A percentile compares a stretch with the other conserved stretches of the same genome.
Evolutionary conservation across 2,329 filamentous ascomycete species (phyloP).

Genomic region (Alternaria hordeiaustralica): DNA sequence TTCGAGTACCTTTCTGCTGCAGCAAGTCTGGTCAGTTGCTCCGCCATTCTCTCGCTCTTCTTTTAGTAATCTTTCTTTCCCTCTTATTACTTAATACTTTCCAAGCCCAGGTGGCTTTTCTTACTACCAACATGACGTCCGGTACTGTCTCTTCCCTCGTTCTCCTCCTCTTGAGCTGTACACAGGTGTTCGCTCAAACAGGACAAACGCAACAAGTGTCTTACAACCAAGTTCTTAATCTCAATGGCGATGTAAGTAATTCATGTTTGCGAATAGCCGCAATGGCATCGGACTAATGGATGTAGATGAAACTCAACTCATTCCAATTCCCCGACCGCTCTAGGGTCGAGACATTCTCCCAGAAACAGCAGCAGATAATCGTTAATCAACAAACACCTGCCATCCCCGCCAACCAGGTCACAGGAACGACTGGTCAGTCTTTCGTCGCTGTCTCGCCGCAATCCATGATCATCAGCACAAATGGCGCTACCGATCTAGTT

Average conservation of each 20-base stretch:
- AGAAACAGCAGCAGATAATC: slow-evolving; percentile 48
- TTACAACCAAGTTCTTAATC: slow-evolving; percentile 50
- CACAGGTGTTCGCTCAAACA: slow-evolving; percentile 27
- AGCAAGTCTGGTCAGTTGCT: slow-evolving; percentile 42
- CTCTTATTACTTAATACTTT: slow-evolving; percentile 13
- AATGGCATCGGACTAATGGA: slow-evolving; percentile 9
- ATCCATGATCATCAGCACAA: slow-evolving; percentile 47
- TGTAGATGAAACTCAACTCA: slow-evolving; percentile 46
- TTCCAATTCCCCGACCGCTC: slow-evolving; percentile 47
- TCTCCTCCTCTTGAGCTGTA: slow-evolving; percentile 37
- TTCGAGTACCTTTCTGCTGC: slow-evolving; percentile 24
- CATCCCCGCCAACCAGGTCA: slow-evolving; percentile 45
- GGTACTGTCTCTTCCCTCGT: slow-evolving; percentile 45
- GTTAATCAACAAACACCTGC: slow-evolving; percentile 49
- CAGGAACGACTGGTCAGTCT: slow-evolving; percentile 46
- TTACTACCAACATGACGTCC: slow-evolving; percentile 41
- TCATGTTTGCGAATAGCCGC: accelerated
- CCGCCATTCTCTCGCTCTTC: slow-evolving; percentile 18
- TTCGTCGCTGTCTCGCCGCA: slow-evolving; percentile 43
- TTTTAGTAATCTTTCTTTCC: slow-evolving; percentile 24
- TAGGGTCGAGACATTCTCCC: slow-evolving; percentile 47
- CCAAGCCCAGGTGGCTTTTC: slow-evolving; percentile 43
- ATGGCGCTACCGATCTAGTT: slow-evolving; percentile 45
- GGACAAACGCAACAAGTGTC: slow-evolving; percentile 36
- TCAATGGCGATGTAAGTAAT: slow-evolving; percentile 48